Evolutionary conservation across 352 stramenopile genomes (phyloP).

Genomic region (Globisporangium recalcitrans): DNA sequence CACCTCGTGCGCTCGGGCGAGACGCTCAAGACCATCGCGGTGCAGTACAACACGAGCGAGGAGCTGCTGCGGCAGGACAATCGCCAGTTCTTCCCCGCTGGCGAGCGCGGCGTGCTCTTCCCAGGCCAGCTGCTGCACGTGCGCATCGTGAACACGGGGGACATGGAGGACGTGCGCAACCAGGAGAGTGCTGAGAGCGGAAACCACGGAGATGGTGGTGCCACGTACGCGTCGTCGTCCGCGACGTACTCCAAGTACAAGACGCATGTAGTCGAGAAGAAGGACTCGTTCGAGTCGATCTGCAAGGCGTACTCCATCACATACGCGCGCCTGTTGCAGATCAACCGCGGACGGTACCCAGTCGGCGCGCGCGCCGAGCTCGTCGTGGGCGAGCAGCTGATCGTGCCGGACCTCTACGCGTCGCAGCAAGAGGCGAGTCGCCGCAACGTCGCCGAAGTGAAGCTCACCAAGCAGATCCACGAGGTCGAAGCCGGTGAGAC

Average conservation of each 20-base stretch:
- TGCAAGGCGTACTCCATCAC: conserved; percentile 59
- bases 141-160: conserved; percentile 68
- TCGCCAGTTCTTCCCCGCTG: conserved; percentile 68
- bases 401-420: conserved; percentile 66
- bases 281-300: conserved; percentile 73
- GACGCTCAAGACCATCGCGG: conserved; percentile 58
- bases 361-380: conserved; percentile 62
- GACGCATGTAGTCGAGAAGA: conserved; percentile 40
- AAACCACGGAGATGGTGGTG: too few species aligned
- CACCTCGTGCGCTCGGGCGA: conserved; percentile 70
- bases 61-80: conserved; percentile 79
- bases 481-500: conserved; percentile 69
- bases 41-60: conserved; percentile 78
- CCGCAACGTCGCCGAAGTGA: conserved; percentile 73
- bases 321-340: conserved; percentile 68
- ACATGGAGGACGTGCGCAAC: conserved; percentile 36
- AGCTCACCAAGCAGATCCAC: conserved; percentile 86
- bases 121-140: conserved; percentile 75
- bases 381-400: conserved; percentile 51
- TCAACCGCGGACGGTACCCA: conserved; percentile 69
- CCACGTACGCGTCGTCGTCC: conserved; percentile 32
- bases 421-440: conserved; percentile 43
- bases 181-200: neutral
- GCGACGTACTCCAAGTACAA: conserved; percentile 64
- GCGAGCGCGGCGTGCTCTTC: conserved; percentile 61